Base-by-base conservation (phyloP, 768 basidiomycete species). In the Panellus pusillus region DNA sequence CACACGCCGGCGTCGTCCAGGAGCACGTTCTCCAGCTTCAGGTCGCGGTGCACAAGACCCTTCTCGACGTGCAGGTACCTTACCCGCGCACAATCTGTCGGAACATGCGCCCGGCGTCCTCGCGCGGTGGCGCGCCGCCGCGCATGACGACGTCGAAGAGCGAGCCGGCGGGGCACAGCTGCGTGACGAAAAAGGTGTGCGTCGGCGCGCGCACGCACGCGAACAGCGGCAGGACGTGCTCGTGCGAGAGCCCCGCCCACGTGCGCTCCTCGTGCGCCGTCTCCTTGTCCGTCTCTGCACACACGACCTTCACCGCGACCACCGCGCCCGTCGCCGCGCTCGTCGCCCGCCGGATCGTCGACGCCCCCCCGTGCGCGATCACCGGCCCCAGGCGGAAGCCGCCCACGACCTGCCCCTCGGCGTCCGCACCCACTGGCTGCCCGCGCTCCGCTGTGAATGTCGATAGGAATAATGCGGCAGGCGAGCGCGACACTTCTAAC, bases 1-100 rank as follows among this genome's bases (percentile, higher is more conserved):
- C 92, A 93, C n/a, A 86, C 79, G 50, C 91, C 89, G 75, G 82
- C 84, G 66, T 91, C 89, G 68, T 95, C 92, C 48, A 95, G 86
- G 39, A 98, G 82, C 44, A 98, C 84, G 73, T 99, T 99, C 72
- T 98, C 97, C 54, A 97, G 82, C 74, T 99, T 99, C 69, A 99
- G 75, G 72, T 99, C 97, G 62, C 93, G 82, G 73, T 99, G 96
- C 49, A 95, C 88, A 61, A 88, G 82, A 8, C 79, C 71, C 24
- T 84, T 87, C 38, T 81, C 80, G 54, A 87, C 82, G 68, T 96
- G 93, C 65, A 96, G 70, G 72, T 94, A 94, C 47, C 83, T 79
- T 65, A 94, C 17, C 90, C 92, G 50, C 87, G 75, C 46, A 91
- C 89, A 61, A 95, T 80, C 75, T 95, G 91, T 49, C 86, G 79